Base-by-base conservation (phyloP, 176 grass and related monocot species). In the Eragrostis nindensis region DNA sequence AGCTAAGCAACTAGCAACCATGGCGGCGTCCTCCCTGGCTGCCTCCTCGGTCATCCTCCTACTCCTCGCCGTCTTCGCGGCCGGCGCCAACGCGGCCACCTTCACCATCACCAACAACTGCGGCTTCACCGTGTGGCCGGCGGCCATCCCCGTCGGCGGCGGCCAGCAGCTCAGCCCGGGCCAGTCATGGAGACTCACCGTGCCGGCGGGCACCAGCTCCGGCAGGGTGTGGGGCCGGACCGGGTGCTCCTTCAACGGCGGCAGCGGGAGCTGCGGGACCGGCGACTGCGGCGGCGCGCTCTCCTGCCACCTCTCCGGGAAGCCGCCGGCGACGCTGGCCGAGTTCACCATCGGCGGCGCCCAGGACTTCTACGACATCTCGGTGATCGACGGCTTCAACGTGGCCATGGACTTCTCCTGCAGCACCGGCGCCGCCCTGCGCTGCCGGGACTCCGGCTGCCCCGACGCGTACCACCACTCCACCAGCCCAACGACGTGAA, bases 71-170 rank as follows among this genome's bases (percentile, higher is more conserved):
- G 11, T 26, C 62, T 29, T 70, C 18, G 1, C 27, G 0, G 7
- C 45, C 7, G 14, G 71, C 0, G 36, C 75, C 6, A 75, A 69
- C 22, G 79, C 83, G 0, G 63, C 83, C 8, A 85, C 45, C 3
- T 85, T 95, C 84, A 85, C 77, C 26, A 36, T 95, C 46, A 64
- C 45, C 16, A 95, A 95, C 84, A 44, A 38, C 2, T 95, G 92
- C 49, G 15, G 77, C 2, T 92, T 16, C 62, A 87, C 83, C 0
- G 80, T 91, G 24, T 94, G 89, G 86, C 86, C 75, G 14, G 92
- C 92, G 0, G 83, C 42, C 1, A 78, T 22, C 14, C 74, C 74
- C 0, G 74, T 78, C 1, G 83, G 83, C 24, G 57, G 83, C 5
- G 67, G 57, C 57, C 0, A 0, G 57, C 66, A 42, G 75, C 83